Evolutionary conservation across 1,284 basidiomycete species (phyloP).

Genomic region (Sanghuangporus baumii): DNA sequence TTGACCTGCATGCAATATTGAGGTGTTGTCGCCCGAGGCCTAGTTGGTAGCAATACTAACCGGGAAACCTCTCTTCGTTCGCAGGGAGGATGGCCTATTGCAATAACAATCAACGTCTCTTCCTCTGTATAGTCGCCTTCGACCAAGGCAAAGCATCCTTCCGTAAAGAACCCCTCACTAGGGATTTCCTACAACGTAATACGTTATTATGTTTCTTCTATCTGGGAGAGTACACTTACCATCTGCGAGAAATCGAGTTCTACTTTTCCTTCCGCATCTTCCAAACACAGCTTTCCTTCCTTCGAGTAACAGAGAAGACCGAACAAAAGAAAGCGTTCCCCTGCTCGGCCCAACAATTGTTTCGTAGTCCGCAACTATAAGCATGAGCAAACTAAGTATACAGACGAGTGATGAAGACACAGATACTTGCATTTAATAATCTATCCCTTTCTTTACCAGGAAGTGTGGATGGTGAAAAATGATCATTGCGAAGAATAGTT

Average conservation of each 20-base stretch:
- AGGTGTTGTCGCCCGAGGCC: conserved; percentile 1
- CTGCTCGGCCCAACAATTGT: conserved; percentile 88
- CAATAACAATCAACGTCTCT: conserved; percentile 82
- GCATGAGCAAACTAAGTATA: neutral
- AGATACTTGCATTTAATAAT: conserved; percentile 69
- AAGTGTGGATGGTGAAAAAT: conserved; percentile 91
- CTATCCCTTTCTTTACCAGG: conserved; percentile 81
- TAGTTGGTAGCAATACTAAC: conserved; percentile 36
- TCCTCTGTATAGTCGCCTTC: conserved; percentile 97
- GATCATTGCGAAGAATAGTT: conserved; percentile 88
- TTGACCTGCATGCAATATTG: conserved; percentile 46
- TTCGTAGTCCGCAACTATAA: conserved; percentile 89
- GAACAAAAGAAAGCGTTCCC: conserved; percentile 88
- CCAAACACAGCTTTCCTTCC: conserved; percentile 86
- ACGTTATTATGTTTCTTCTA: neutral
- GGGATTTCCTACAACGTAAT: conserved; percentile 65
- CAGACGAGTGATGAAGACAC: conserved; percentile 13
- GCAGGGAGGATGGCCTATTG: conserved; percentile 96
- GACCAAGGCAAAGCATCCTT: conserved; percentile 91
- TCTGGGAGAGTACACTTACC: conserved; percentile 40
- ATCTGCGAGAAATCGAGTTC: conserved; percentile 86
- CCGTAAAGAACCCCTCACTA: conserved; percentile 94
- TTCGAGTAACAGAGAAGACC: conserved; percentile 90
- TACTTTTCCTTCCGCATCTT: conserved; percentile 91
- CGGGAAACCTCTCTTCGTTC: conserved; percentile 80